Conservation (phyloP, 306 rosid species). For the Inga leiocalycina region DNA sequence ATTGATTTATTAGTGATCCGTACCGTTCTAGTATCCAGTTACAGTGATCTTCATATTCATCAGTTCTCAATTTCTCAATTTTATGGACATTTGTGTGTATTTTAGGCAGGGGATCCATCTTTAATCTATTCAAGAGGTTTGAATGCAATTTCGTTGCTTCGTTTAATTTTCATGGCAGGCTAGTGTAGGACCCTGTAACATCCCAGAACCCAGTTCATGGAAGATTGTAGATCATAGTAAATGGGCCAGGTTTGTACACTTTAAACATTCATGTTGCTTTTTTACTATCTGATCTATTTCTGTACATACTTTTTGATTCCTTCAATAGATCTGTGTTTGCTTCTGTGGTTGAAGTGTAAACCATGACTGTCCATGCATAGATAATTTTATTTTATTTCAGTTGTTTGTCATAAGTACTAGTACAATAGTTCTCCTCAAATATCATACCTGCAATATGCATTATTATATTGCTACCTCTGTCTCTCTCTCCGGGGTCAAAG, state of each 20-base stretch:
- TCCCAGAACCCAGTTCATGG: slow-evolving; percentile 84
- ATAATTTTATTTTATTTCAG: background rate
- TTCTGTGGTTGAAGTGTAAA: background rate
- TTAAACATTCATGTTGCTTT: slow-evolving; percentile 4
- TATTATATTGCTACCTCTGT: background rate
- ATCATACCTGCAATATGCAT: slow-evolving; percentile 10
- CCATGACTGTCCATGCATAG: slow-evolving; percentile 6
- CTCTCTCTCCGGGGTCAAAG: background rate
- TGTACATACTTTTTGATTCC: slow-evolving; percentile 2
- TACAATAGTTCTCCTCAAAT: background rate
- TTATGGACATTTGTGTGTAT: background rate
- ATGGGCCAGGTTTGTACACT: slow-evolving; percentile 84
- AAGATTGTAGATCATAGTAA: slow-evolving; percentile 85
- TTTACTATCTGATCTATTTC: slow-evolving; percentile 12
- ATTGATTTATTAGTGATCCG: slow-evolving; percentile 1
- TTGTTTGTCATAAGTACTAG: background rate
- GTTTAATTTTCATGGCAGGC: slow-evolving; percentile 61
- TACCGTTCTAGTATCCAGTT: background rate
- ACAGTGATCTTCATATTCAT: background rate
- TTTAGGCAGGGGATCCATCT: background rate
- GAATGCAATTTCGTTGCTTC: background rate
- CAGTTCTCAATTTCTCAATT: slow-evolving; percentile 1
- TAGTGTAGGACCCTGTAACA: slow-evolving; percentile 71
- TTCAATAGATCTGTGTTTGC: background rate
- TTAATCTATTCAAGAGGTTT: background rate